Evolutionary conservation across 1,284 basidiomycete species (phyloP).

Genomic region (Chondrostereum purpureum): DNA sequence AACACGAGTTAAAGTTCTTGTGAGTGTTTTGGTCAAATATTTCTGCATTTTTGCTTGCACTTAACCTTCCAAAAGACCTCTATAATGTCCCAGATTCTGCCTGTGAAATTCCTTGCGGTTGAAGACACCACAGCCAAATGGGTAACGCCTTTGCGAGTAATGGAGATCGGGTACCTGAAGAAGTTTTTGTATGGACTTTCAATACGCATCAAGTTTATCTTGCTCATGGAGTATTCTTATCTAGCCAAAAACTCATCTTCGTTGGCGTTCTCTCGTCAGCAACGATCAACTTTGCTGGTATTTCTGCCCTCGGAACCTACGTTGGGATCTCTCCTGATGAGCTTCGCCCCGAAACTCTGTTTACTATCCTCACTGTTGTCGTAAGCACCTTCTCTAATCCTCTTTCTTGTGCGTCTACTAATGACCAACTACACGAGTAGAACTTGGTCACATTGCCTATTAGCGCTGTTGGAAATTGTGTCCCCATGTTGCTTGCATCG

Average conservation of each 20-base stretch:
- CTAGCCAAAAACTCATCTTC: slow-evolving; percentile 11
- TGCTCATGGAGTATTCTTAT: not conserved
- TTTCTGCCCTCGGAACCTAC: slow-evolving; percentile 16
- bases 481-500: slow-evolving; percentile 18
- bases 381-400: not conserved
- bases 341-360: slow-evolving; percentile 10
- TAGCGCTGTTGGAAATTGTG: slow-evolving; percentile 15
- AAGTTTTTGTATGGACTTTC: slow-evolving; percentile 6
- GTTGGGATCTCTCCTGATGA: slow-evolving; percentile 10
- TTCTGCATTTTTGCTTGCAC: too few species aligned
- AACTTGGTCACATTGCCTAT: slow-evolving; percentile 14
- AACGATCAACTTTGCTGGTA: slow-evolving; percentile 13
- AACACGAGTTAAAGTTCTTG: slow-evolving; percentile 19
- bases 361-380: slow-evolving; percentile 13
- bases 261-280: slow-evolving; percentile 13
- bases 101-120: slow-evolving; percentile 9
- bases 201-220: not conserved
- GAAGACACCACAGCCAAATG: slow-evolving; percentile 8
- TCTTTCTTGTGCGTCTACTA: not conserved
- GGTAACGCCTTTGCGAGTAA: slow-evolving; percentile 8
- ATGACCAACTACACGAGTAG: not conserved
- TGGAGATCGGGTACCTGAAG: slow-evolving; percentile 6
- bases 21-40: slow-evolving; percentile 7
- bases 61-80: slow-evolving; percentile 8
- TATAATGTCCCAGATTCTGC: slow-evolving; percentile 12